Evolutionary conservation across 1,139 yeast genomes (phyloP).

Genomic region (Protomyces gravidus): DNA sequence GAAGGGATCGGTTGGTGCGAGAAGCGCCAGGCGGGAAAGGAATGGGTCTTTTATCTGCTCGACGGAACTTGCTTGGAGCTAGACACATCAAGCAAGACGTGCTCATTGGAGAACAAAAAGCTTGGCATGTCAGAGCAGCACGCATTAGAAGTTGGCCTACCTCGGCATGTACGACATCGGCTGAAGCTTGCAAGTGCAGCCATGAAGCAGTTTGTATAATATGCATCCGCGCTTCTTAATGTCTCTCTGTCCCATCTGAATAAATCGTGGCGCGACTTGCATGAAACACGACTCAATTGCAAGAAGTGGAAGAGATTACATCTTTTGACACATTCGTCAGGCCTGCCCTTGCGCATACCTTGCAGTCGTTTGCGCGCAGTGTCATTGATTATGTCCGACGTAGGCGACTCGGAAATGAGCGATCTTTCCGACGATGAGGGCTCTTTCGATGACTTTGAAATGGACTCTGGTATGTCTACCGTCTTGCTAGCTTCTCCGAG

Average conservation of each 20-base stretch:
- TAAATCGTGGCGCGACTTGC: too few species aligned
- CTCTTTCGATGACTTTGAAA: not conserved
- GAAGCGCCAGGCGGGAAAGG: not conserved
- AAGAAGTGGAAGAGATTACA: too few species aligned
- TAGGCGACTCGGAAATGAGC: not conserved
- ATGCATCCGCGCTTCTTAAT: not conserved
- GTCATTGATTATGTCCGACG: not conserved
- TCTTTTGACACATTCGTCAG: not conserved
- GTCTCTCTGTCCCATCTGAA: not conserved
- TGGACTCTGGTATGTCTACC: not conserved
- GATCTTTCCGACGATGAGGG: not conserved
- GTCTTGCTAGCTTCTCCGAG: not conserved
- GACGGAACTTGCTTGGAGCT: conserved; percentile 12
- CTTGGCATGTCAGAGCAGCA: conserved; percentile 1
- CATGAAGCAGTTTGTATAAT: conserved; percentile 15
- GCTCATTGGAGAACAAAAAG: not conserved
- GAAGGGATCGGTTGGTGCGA: conserved; percentile 28
- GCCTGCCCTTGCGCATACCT: not conserved
- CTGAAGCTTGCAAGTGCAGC: conserved; percentile 12
- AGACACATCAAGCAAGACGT: not conserved
- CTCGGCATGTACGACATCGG: conserved; percentile 12
- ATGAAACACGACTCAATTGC: too few species aligned
- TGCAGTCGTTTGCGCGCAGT: not conserved
- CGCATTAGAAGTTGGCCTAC: conserved; percentile 7
- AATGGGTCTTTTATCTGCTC: conserved; percentile 17